Base-by-base conservation (phyloP, 202 grass and related monocot genomes). In the Bolboschoenoplectus hybrid region DNA sequence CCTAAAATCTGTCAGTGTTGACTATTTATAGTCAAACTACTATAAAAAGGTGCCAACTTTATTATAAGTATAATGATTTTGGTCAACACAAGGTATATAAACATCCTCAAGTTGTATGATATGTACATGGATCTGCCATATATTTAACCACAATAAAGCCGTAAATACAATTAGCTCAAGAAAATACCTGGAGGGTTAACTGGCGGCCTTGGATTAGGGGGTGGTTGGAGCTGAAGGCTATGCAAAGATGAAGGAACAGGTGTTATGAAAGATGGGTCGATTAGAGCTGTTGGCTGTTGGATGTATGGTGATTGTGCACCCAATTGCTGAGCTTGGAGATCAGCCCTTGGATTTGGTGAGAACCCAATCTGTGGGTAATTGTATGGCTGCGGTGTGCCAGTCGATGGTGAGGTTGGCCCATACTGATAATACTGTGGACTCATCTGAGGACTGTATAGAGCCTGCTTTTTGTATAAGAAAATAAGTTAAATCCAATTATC, bases 351-450 rank as follows among this genome's bases (percentile, higher is more conserved):
- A 75, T 93, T 88, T 13, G 88, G 78, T 74, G 64, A 14, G 9
- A 69, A 14, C 85, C 91, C 82, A 70, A 87, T 93, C 16, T 89
- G 89, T 14, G 83, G 52, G 85, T 88, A 91, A 49, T 87, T 91
- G 88, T 91, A 98, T 7, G 90, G 85, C 44, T 90, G 80, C 35
- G 87, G 63, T 41, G 63, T 53, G 34, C 64, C 81, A 19, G 81
- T 80, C 26, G 90, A 86, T 66, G 93, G 89, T 16, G 92, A 91
- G 53, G 86, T 63, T 38, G 87, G 85, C 51, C 90, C 92, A 72
- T 99, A 99, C 76, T 87, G 76, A 60, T 94, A 94, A 75, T 96
- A 96, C 56, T 92, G 91, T 12, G 88, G 91, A 56, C 91, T 32
- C 87, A 95, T 40, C 86, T 91, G 93, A 78, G 86, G 43, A 84